Conservation (phyloP, 768 basidiomycete species). For the Albatrellus ellisii region DNA sequence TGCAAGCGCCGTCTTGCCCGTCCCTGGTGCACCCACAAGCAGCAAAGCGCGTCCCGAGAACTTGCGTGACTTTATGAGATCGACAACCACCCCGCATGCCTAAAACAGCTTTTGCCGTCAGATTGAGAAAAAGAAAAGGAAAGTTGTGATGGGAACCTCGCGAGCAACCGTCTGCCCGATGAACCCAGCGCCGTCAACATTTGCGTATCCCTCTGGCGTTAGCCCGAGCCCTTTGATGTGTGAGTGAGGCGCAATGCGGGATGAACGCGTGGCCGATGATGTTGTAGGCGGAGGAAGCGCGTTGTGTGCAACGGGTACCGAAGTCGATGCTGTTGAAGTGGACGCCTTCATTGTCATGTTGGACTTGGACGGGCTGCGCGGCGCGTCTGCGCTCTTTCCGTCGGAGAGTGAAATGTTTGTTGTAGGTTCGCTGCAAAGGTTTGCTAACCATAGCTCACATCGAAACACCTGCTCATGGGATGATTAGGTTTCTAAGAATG, state of each 20-base stretch:
- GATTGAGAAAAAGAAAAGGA: background rate
- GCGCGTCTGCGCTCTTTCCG: too few relatives aligned
- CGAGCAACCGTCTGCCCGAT: conserved; percentile 83
- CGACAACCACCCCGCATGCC: conserved; percentile 87
- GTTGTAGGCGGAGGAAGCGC: conserved; percentile 58
- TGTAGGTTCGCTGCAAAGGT: too few relatives aligned
- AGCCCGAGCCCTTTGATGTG: conserved; percentile 96
- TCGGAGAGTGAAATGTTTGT: too few relatives aligned
- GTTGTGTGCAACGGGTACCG: conserved; percentile 37
- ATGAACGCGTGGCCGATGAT: conserved; percentile 48
- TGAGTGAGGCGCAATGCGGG: conserved; percentile 82
- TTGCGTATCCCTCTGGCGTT: conserved; percentile 69
- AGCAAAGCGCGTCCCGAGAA: conserved; percentile 90
- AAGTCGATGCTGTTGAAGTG: conserved; percentile 14
- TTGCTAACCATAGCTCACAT: too few relatives aligned
- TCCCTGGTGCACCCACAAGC: conserved; percentile 91
- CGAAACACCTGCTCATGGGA: too few relatives aligned
- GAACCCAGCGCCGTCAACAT: conserved; percentile 68
- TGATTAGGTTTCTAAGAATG: too few relatives aligned
- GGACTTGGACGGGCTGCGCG: too few relatives aligned
- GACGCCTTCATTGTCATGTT: conserved; percentile 14
- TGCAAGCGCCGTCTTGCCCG: conserved; percentile 95
- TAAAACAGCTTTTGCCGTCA: conserved; percentile 17
- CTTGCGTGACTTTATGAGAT: conserved; percentile 81
- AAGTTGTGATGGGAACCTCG: conserved; percentile 41